These are phyloP conservation scores for Heliocybe sulcata DNA, from an alignment of 1,284 basidiomycete genomes.

Conservation along the genomic window DNA sequence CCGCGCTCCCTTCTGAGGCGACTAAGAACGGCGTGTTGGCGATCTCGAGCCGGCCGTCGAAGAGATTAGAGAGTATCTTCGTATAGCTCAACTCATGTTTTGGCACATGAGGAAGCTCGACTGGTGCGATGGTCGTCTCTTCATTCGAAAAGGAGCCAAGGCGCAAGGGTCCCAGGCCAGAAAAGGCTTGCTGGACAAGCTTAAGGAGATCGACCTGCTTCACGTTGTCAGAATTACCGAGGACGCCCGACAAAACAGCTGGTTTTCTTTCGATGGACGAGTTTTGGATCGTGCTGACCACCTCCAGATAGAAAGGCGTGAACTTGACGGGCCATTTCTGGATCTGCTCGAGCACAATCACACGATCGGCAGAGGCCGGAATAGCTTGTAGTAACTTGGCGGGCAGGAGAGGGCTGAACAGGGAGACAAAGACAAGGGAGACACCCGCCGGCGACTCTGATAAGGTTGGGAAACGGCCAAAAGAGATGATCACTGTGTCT, in stretches of 20 bases:
- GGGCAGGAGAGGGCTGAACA: constrained; percentile 71
- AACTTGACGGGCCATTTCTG: constrained; percentile 77
- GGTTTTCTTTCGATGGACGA: constrained; percentile 42
- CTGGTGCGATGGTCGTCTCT: constrained; percentile 13
- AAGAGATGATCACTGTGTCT: constrained; percentile 62
- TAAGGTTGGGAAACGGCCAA: constrained; percentile 49
- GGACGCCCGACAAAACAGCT: constrained; percentile 50
- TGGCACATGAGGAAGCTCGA: constrained; percentile 48
- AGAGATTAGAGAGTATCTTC: constrained; percentile 80
- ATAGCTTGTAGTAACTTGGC: constrained; percentile 60
- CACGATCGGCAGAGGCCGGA: constrained; percentile 56
- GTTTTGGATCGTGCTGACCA: constrained; percentile 69
- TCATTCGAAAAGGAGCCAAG: constrained; percentile 27
- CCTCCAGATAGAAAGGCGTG: constrained; percentile 83
- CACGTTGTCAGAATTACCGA: constrained; percentile 43
- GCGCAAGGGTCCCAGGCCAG: constrained; percentile 29
- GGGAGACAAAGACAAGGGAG: constrained; percentile 60
- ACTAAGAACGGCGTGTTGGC: constrained; percentile 80
- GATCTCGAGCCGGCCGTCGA: constrained; percentile 78
- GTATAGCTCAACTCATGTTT: constrained; percentile 91
- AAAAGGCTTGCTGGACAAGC: constrained; percentile 35
- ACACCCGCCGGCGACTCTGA: constrained; percentile 46
- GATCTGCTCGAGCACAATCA: constrained; percentile 85
- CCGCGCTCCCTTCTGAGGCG: constrained; percentile 56
- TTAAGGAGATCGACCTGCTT: constrained; percentile 37